These are phyloP conservation scores for Rosellinia necatrix DNA, from an alignment of 2,329 filamentous ascomycete genomes.

Conservation along the genomic window DNA sequence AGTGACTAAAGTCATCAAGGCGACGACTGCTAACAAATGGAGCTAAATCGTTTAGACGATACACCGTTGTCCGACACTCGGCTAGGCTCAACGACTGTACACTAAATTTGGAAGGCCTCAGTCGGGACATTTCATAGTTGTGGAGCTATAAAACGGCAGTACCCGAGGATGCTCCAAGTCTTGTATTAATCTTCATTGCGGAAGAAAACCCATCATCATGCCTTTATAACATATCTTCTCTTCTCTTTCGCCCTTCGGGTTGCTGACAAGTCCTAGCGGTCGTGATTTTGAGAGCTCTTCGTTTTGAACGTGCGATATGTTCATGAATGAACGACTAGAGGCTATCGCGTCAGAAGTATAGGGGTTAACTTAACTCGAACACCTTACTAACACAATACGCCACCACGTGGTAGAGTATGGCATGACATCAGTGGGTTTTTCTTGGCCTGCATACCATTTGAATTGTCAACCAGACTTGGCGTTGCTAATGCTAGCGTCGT, in stretches of 20 bases:
- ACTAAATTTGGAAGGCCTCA: not conserved
- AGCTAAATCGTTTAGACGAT: not conserved
- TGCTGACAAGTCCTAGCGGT: too few species aligned
- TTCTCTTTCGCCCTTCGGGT: too few species aligned
- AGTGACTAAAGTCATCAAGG: slow-evolving; percentile 1
- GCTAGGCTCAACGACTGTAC: too few species aligned
- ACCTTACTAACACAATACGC: slow-evolving; percentile 6
- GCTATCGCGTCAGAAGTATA: too few species aligned
- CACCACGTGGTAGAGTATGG: not conserved
- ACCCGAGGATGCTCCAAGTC: not conserved
- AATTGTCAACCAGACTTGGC: slow-evolving; percentile 18
- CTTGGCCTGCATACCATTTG: slow-evolving; percentile 11
- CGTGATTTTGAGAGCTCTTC: too few species aligned
- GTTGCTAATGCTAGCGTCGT: not conserved
- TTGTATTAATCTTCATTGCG: too few species aligned
- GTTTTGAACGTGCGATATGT: too few species aligned
- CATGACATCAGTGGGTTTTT: not conserved
- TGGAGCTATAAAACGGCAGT: not conserved
- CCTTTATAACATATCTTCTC: too few species aligned
- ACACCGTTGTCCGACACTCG: too few species aligned
- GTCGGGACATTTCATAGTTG: too few species aligned
- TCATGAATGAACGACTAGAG: not conserved
- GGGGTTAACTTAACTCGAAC: not conserved
- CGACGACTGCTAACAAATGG: not conserved
- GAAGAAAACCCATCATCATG: too few species aligned